Evolutionary conservation across 2,329 filamentous ascomycete genomes (phyloP), one percentile per base, ranked within the genome.

Genomic region (Hypoxylon rubiginosum): DNA sequence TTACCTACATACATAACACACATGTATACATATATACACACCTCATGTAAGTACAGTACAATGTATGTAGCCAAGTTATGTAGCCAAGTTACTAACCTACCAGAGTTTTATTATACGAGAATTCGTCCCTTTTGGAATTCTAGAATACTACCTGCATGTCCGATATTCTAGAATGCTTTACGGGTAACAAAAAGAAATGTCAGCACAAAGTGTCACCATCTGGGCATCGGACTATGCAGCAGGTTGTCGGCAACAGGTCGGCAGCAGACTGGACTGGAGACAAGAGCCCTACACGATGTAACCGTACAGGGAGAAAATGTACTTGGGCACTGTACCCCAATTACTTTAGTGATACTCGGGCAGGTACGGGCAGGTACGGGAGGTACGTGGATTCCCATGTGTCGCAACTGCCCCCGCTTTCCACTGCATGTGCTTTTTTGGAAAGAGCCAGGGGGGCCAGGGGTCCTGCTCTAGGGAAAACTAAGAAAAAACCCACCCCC

Each of bases 271-370:
- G 21, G 21, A 24, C 21, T 24, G 21, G 21, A 39, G 46, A 28
- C 26, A 50, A 50, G 46, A 58, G 48, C 53, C 62, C 60, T 48
- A 61, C 41, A 45, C n/a, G 17, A 64, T 58, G 61, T 62, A 62
- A 57, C 39, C 34, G 52, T 51, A 52, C 36, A 56, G 34, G 36
- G 61, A 51, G 58, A 64, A 49, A 63, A 48, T 61, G 26, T 66
- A 60, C 58, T 58, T 63, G 43, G 56, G 50, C 36, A 46, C 24
- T 45, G 39, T 36, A 43, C 41, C 45, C 57, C 58, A 62, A 54
- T 58, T 69, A 71, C 66, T 61, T 69, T 24, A 13, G 36, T 43
- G 64, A 52, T 71, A 71, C 69, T 62, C 55, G 52, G 59, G 52
- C 58, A 66, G 66, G 68, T 68, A 68, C 64, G 57, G 52, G 10